These are phyloP conservation scores for Sordariomycetes sp. DNA, from an alignment of 2,329 filamentous ascomycete genomes.

Conservation along the genomic window DNA sequence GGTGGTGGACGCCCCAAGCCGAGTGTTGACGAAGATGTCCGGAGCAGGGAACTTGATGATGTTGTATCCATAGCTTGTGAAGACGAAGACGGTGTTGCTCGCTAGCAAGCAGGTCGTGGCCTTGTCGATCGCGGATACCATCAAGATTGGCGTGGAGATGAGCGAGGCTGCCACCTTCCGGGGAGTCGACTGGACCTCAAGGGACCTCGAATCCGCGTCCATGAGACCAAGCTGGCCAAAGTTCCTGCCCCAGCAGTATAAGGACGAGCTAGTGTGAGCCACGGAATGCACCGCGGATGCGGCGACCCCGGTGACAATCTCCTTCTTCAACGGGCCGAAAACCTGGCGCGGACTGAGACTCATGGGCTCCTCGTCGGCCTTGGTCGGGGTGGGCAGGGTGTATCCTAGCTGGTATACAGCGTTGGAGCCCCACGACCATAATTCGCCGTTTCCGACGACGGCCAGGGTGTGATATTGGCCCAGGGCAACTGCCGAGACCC, in stretches of 20 bases:
- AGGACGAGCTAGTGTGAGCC: conserved; percentile 66
- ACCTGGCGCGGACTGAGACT: conserved; percentile 77
- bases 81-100: conserved; percentile 83
- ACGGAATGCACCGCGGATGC: conserved; percentile 90
- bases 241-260: conserved; percentile 95
- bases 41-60: conserved; percentile 70
- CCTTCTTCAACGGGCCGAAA: conserved; percentile 83
- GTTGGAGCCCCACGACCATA: conserved; percentile 93
- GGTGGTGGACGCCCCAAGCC: background rate
- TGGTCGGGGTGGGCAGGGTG: conserved; percentile 52
- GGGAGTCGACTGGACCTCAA: conserved; percentile 73
- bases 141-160: conserved; percentile 53
- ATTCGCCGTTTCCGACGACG: conserved; percentile 73
- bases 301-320: conserved; percentile 68
- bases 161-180: conserved; percentile 82
- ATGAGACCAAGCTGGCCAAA: conserved; percentile 88
- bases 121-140: conserved; percentile 80
- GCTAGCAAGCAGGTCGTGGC: conserved; percentile 80
- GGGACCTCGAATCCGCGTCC: conserved; percentile 85
- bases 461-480: conserved; percentile 89
- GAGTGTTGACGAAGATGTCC: conserved; percentile 56
- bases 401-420: conserved; percentile 81
- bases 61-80: conserved; percentile 94
- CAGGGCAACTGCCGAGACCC: conserved; percentile 66
- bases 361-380: conserved; percentile 73